These are phyloP conservation scores for Backusella tarrabulga DNA, from an alignment of 192 early-diverging fungal species.

Conservation along the genomic window DNA sequence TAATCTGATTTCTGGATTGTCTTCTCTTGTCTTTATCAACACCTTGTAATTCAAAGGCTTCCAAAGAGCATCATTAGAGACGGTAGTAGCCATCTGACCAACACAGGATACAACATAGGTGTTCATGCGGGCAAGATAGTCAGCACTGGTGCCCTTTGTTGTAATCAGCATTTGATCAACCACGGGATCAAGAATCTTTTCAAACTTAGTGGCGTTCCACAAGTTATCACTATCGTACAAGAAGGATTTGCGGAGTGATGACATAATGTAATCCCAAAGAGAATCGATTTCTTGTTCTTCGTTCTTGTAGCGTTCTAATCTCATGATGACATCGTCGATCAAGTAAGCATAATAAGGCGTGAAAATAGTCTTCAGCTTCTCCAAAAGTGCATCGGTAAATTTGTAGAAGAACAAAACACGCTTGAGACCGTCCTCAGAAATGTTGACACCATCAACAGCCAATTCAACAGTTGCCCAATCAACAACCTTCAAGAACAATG, in stretches of 20 bases:
- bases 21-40: conserved; percentile 75
- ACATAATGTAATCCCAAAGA: conserved; percentile 75
- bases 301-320: conserved; percentile 48
- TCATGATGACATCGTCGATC: conserved; percentile 63
- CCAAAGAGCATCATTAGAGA: conserved; percentile 79
- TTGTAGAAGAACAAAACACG: conserved; percentile 45
- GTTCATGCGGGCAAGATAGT: conserved; percentile 56
- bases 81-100: conserved; percentile 77
- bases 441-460: conserved; percentile 22
- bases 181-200: conserved; percentile 69
- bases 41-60: conserved; percentile 85
- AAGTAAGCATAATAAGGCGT: conserved; percentile 80
- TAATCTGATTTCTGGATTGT: conserved; percentile 66
- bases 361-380: conserved; percentile 62
- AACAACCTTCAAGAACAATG: conserved; percentile 84
- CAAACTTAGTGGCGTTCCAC: conserved; percentile 73
- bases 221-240: conserved; percentile 68
- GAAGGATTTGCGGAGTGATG: conserved; percentile 63
- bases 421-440: conserved; percentile 28
- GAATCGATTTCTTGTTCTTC: conserved; percentile 47
- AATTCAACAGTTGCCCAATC: conserved; percentile 69
- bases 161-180: conserved; percentile 75
- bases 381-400: conserved; percentile 40
- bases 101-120: conserved; percentile 72
- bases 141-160: conserved; percentile 27